Percentiles rank a stretch among this genome's conserved stretches.
These are phyloP conservation scores for Crotalaria pallida DNA, from an alignment of 306 rosid species.

Conservation along the genomic window DNA sequence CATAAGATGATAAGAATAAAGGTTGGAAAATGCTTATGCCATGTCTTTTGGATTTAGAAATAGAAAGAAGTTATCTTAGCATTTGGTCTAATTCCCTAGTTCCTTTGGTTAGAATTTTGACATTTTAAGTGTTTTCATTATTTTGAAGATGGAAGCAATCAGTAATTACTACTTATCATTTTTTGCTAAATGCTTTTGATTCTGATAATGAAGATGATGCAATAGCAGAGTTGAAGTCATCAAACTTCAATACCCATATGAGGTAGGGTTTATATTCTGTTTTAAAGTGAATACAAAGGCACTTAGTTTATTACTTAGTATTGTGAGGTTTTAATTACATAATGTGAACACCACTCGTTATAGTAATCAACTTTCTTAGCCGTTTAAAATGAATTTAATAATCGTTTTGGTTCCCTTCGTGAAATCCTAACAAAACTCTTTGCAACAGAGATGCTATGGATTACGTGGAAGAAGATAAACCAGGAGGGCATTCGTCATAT, in stretches of 20 bases:
- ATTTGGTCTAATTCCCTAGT: not conserved
- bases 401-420: not conserved
- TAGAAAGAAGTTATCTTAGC: not conserved
- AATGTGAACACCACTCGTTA: too few species aligned
- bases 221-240: conserved; percentile 19
- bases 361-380: conserved; percentile 1
- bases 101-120: conserved; percentile 1
- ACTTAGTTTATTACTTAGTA: not conserved
- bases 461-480: conserved; percentile 61
- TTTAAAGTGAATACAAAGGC: not conserved
- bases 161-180: conserved; percentile 2
- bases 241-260: conserved; percentile 22
- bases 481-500: conserved; percentile 25
- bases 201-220: conserved; percentile 67
- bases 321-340: too few species aligned
- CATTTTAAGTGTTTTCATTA: not conserved
- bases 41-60: not conserved
- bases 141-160: conserved; percentile 10
- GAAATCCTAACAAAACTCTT: not conserved
- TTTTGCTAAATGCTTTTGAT: conserved; percentile 63
- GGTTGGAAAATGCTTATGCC: not conserved
- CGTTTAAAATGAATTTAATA: not conserved
- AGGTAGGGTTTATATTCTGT: conserved; percentile 33
- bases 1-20: not conserved
- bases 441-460: conserved; percentile 40